Conservation (phyloP, 2,329 filamentous ascomycete species). For the Grosmannia serpens region DNA sequence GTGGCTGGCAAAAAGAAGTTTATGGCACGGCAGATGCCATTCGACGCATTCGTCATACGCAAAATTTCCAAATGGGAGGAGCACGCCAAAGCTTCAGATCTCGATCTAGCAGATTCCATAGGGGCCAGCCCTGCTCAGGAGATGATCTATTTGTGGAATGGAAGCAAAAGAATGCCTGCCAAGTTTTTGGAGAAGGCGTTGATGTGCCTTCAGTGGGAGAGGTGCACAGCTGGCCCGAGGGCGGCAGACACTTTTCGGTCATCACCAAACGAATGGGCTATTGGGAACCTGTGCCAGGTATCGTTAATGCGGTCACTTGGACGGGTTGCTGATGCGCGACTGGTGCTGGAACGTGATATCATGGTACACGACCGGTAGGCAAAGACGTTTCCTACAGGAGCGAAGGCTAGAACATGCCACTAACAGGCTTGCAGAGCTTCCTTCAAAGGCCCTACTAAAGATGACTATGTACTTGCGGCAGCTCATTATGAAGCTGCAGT, state of each 20-base stretch:
- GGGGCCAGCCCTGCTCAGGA: slow-evolving; percentile 74
- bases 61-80: slow-evolving; percentile 86
- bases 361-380: slow-evolving; percentile 49
- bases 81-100: slow-evolving; percentile 52
- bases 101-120: slow-evolving; percentile 67
- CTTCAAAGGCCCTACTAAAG: slow-evolving; percentile 49
- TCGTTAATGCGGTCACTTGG: slow-evolving; percentile 54
- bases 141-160: slow-evolving; percentile 92
- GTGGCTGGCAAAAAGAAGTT: slow-evolving; percentile 78
- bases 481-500: slow-evolving; percentile 82
- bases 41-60: slow-evolving; percentile 73
- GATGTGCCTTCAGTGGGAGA: slow-evolving; percentile 49
- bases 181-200: slow-evolving; percentile 54
- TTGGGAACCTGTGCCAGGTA: slow-evolving; percentile 55
- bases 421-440: slow-evolving; percentile 25
- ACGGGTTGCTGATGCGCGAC: slow-evolving; percentile 51
- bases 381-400: too few relatives aligned
- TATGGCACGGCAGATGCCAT: slow-evolving; percentile 79
- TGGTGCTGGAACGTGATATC: slow-evolving; percentile 52
- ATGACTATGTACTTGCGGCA: slow-evolving; percentile 61
- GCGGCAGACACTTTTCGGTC: slow-evolving; percentile 34
- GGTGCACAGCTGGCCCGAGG: slow-evolving; percentile 41
- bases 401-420: not conserved
- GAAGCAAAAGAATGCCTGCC: slow-evolving; percentile 65
- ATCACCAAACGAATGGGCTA: slow-evolving; percentile 48